phyloP scores from a whole-genome alignment of 176 grass and related monocot genomes.

The Pharus latifolius region DNA sequence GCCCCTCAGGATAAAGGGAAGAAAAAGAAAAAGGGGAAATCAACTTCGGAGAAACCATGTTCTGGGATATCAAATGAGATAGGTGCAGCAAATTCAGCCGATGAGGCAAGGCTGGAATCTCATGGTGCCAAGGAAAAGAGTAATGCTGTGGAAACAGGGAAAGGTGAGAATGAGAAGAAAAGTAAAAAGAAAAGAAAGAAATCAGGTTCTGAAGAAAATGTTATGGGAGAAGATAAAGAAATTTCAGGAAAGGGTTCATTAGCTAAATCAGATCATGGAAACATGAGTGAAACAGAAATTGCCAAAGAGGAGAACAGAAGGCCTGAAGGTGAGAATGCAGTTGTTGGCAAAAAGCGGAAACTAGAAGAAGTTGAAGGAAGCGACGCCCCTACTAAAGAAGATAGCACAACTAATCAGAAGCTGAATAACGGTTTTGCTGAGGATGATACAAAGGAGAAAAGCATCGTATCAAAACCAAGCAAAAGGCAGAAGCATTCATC shows the following conservation, averaged over 20 bases:
- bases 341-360: conserved; percentile 54
- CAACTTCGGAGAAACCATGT: neutral
- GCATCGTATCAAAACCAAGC: conserved; percentile 18
- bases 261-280: conserved; percentile 21
- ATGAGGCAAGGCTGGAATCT: neutral
- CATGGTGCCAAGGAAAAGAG: neutral
- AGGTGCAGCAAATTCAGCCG: conserved; percentile 4
- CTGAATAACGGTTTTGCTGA: conserved; percentile 22
- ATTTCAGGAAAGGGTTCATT: conserved; percentile 10
- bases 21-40: conserved; percentile 63
- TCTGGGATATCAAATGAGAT: conserved; percentile 11
- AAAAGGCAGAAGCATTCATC: conserved; percentile 59
- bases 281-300: conserved; percentile 28
- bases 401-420: conserved; percentile 4
- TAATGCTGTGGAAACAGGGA: conserved; percentile 6
- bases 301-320: conserved; percentile 21
- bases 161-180: conserved; percentile 29
- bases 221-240: conserved; percentile 31
- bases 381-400: conserved; percentile 12
- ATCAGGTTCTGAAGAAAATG: conserved; percentile 33
- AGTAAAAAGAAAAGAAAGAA: conserved; percentile 42
- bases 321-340: conserved; percentile 18
- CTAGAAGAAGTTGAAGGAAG: conserved; percentile 27
- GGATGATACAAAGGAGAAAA: conserved; percentile 13
- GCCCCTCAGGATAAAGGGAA: conserved; percentile 31